These are phyloP conservation scores for Ceratocystis alfenasii DNA, from an alignment of 2,329 filamentous ascomycete species.

Conservation along the genomic window DNA sequence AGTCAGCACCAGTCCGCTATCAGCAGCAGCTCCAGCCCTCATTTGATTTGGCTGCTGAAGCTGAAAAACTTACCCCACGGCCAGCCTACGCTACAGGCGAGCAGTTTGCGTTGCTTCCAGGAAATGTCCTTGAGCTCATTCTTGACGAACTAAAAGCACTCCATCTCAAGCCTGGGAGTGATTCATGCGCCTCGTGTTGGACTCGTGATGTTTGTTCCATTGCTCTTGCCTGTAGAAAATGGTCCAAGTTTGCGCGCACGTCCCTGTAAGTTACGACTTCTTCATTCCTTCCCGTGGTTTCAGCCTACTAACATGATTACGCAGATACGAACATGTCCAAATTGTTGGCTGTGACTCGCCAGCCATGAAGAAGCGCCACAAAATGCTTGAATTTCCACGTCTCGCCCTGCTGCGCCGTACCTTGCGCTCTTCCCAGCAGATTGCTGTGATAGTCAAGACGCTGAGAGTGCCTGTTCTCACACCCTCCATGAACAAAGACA, in stretches of 20 bases:
- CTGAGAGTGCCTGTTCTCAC: conserved; percentile 44
- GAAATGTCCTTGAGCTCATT: conserved; percentile 48
- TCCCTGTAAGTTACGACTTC: conserved; percentile 36
- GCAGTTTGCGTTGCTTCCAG: conserved; percentile 43
- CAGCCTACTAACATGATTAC: not conserved
- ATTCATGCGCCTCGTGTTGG: conserved; percentile 52
- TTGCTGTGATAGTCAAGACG: conserved; percentile 44
- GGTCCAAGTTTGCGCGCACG: conserved; percentile 39
- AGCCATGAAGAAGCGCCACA: conserved; percentile 46
- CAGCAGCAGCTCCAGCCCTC: conserved; percentile 20
- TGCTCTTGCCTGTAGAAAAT: conserved; percentile 40
- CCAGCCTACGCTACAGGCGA: conserved; percentile 35
- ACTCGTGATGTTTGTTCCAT: conserved; percentile 48
- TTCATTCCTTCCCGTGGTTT: not conserved
- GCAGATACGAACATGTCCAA: conserved; percentile 46
- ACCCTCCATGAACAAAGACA: conserved; percentile 32
- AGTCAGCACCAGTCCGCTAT: conserved; percentile 19
- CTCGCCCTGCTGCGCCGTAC: conserved; percentile 47
- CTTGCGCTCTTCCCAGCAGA: conserved; percentile 39
- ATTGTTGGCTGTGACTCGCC: conserved; percentile 46
- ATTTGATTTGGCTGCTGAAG: conserved; percentile 18
- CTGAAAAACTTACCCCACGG: conserved; percentile 30
- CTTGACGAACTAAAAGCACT: conserved; percentile 40
- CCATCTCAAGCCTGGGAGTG: conserved; percentile 38
- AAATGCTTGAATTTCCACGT: conserved; percentile 40